Evolutionary conservation across 2,329 filamentous ascomycete genomes (phyloP), one percentile per base, ranked within the genome.

Genomic region (Pseudogymnoascus verrucosus): DNA sequence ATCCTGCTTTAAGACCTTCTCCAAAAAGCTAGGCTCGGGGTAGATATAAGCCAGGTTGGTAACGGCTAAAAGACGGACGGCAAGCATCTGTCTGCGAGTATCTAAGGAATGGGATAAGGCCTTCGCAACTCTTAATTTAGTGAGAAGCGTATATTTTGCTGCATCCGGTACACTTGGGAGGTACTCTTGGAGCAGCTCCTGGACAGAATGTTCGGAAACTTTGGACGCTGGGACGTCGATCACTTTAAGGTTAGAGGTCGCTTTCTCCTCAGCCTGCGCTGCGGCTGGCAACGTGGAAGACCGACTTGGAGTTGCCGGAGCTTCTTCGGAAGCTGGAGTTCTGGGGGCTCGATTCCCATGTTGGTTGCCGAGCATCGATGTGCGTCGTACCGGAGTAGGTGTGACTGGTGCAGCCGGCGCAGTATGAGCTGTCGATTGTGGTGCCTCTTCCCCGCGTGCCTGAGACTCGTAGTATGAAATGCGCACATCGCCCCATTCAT

Each of bases 1-100:
- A 72, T 99, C 96, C 69, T 93, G 88, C 67, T 90, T 90, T 61
- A 96, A 82, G 44, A 97, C 84, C 74, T 91, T 93, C 67, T 93
- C 89, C 51, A 92, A 81, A 70, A 99, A 96, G n/a, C 86, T 84
- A 3, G 83, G 78, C 71, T 99, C 96, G 1, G 83, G 82, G 69
- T 96, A 89, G 63, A 98, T 90, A 73, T 96, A 97, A 1, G 92
- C 91, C 66, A 99, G 76, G 70, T 98, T 99, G 23, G 90, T 89
- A 65, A 98, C 88, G 12, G 93, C 92, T 44, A 99, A 80, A 39
- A 98, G 80, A 34, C 93, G 89, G 62, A 93, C 86, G 37, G 89
- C 86, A 60, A 99, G 80, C 14, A 93, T 86, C 69, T 89, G 83
- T 72, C 91, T 89, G 51, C 92, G 85, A 21, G 84, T 84, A 64